Evolutionary conservation across 768 basidiomycete species (phyloP).

Genomic region (Tremella yokohamensis): DNA sequence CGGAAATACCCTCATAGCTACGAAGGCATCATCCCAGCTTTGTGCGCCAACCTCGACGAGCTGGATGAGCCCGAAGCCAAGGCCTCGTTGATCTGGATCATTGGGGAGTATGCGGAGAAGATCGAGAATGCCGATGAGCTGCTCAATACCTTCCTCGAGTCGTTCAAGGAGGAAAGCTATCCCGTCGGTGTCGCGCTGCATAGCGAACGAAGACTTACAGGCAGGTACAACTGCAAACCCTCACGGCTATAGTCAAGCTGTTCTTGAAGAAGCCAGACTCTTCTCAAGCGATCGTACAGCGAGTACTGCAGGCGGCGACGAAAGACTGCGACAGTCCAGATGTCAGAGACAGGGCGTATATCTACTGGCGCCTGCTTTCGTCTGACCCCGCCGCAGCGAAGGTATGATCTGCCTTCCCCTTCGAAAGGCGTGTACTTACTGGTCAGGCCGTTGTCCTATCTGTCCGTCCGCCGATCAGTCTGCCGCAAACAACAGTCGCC

Average conservation of each 20-base stretch:
- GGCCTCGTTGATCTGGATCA: constrained; percentile 97
- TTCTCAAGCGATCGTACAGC: constrained; percentile 86
- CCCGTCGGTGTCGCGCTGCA: constrained; percentile 58
- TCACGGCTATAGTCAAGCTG: constrained; percentile 94
- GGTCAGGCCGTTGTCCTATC: constrained; percentile 78
- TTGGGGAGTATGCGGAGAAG: constrained; percentile 95
- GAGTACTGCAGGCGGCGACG: constrained; percentile 87
- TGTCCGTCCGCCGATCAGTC: constrained; percentile 84
- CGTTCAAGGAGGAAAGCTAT: constrained; percentile 90
- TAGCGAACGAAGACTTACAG: constrained; percentile 26
- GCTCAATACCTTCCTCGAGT: constrained; percentile 80
- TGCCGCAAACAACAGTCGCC: constrained; percentile 85
- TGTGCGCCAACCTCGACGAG: constrained; percentile 93
- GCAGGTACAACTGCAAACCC: constrained; percentile 58
- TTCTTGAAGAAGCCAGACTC: constrained; percentile 92
- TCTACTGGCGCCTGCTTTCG: constrained; percentile 92
- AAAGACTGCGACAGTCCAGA: constrained; percentile 97
- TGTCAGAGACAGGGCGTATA: constrained; percentile 93
- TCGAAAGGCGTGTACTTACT: not conserved
- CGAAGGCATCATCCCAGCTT: constrained; percentile 90
- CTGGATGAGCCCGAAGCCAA: constrained; percentile 98
- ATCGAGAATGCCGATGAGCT: constrained; percentile 96
- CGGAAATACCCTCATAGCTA: constrained; percentile 93
- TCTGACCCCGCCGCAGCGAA: constrained; percentile 95
- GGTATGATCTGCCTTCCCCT: constrained; percentile 53